A percentile compares a stretch with the other conserved stretches of the same genome.
Conservation (phyloP, 2,329 filamentous ascomycete genomes). For the Didymella lethalis region DNA sequence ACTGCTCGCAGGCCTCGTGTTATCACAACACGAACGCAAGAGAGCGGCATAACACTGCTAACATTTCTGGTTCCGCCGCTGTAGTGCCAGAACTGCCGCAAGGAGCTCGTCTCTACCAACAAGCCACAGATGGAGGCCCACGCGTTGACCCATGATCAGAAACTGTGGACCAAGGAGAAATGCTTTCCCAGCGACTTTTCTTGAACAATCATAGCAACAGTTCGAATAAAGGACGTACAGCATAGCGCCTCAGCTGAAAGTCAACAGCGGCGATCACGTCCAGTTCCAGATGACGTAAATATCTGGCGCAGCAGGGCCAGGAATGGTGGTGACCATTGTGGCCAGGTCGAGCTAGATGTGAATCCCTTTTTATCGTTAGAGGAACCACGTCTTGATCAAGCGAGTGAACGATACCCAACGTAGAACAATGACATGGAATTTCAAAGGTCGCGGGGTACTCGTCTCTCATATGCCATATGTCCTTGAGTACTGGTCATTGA, state of each 20-base stretch:
- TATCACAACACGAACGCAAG: not conserved
- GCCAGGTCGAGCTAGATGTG: not conserved
- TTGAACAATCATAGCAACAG: not conserved
- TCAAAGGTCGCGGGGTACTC: too few relatives aligned
- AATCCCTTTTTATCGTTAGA: not conserved
- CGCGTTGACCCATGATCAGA: constrained; percentile 60
- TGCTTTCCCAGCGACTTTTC: constrained; percentile 63
- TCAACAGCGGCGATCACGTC: not conserved
- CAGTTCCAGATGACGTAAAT: not conserved
- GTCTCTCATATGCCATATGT: too few relatives aligned
- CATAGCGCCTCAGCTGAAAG: not conserved
- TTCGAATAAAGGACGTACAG: not conserved
- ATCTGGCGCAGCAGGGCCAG: not conserved
- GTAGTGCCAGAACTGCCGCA: constrained; percentile 61
- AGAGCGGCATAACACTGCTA: constrained; percentile 15
- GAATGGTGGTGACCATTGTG: too few relatives aligned
- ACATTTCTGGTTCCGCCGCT: constrained; percentile 1
- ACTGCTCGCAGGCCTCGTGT: not conserved
- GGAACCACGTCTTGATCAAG: not conserved
- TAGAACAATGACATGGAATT: too few relatives aligned
- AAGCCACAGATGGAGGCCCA: constrained; percentile 62
- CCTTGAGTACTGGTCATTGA: too few relatives aligned
- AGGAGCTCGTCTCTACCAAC: constrained; percentile 62
- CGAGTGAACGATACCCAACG: too few relatives aligned
- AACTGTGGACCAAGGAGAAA: constrained; percentile 64